These are phyloP conservation scores for Leccinum disarticulatum DNA, from an alignment of 768 basidiomycete genomes.

Conservation along the genomic window DNA sequence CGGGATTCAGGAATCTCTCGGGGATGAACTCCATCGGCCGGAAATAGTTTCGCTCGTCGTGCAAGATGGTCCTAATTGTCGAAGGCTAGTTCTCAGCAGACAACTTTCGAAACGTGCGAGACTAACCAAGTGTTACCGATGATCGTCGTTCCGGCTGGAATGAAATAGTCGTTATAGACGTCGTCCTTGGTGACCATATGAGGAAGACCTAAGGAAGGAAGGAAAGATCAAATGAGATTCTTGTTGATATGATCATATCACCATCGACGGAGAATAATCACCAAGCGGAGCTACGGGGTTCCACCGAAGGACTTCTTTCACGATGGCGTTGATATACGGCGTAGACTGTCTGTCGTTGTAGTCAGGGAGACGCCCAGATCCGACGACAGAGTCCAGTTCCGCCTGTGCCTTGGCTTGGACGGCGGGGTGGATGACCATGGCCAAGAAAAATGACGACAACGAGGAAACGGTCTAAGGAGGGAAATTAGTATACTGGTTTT, in stretches of 20 bases:
- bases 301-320: conserved; percentile 35
- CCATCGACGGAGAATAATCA: conserved; percentile 19
- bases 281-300: conserved; percentile 35
- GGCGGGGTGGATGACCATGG: conserved; percentile 30
- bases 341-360: conserved; percentile 29
- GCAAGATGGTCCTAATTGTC: conserved; percentile 36
- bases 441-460: conserved; percentile 31
- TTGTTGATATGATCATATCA: conserved; percentile 1
- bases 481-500: conserved; percentile 2
- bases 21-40: conserved; percentile 38
- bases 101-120: not conserved
- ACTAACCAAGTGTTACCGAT: conserved; percentile 59
- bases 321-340: conserved; percentile 30
- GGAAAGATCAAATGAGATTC: conserved; percentile 3
- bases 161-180: conserved; percentile 31
- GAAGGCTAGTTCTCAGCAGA: conserved; percentile 5
- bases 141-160: conserved; percentile 45
- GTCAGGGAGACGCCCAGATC: conserved; percentile 31
- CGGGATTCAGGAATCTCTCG: conserved; percentile 38
- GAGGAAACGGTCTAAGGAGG: conserved; percentile 28
- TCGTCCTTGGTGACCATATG: conserved; percentile 36
- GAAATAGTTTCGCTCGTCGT: conserved; percentile 36
- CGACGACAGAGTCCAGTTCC: conserved; percentile 28
- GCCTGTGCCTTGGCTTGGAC: conserved; percentile 32
- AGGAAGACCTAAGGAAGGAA: conserved; percentile 26